Conservation (phyloP, 2,329 filamentous ascomycete species). For the Cadophora sp. region DNA sequence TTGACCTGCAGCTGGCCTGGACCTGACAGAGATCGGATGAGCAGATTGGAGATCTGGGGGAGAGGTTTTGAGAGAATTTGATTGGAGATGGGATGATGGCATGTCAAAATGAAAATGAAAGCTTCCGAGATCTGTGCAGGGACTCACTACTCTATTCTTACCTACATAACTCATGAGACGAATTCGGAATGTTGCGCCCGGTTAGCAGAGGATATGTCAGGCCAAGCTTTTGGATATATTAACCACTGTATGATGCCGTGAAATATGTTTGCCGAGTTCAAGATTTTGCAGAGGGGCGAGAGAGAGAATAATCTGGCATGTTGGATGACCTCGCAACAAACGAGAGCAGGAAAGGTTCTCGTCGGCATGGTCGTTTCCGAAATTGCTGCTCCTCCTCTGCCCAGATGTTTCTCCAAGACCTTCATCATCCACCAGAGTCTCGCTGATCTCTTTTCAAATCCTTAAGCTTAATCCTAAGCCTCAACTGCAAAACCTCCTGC, state of each 20-base stretch:
- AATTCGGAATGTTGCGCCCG: constrained; percentile 5
- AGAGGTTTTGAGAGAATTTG: constrained; percentile 21
- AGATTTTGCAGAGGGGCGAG: background rate
- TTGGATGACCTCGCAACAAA: background rate
- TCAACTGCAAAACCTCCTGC: background rate
- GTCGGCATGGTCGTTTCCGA: background rate
- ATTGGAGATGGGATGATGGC: constrained; percentile 7
- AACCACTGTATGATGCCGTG: background rate
- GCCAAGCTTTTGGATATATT: constrained; percentile 1
- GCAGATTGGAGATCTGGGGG: constrained; percentile 17
- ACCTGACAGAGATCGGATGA: background rate
- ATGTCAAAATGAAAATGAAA: background rate
- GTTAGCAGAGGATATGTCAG: background rate
- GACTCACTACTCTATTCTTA: background rate
- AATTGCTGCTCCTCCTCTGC: background rate
- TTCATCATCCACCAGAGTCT: background rate
- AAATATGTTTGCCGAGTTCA: background rate
- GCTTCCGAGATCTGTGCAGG: background rate
- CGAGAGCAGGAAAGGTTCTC: background rate
- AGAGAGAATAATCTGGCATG: background rate
- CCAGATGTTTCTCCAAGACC: background rate
- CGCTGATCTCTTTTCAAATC: background rate
- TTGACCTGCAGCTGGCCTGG: background rate
- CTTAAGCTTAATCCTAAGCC: background rate
- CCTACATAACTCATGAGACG: background rate